Base-by-base conservation (phyloP, 495 filamentous ascomycete species). In the Penicillium parvum region DNA sequence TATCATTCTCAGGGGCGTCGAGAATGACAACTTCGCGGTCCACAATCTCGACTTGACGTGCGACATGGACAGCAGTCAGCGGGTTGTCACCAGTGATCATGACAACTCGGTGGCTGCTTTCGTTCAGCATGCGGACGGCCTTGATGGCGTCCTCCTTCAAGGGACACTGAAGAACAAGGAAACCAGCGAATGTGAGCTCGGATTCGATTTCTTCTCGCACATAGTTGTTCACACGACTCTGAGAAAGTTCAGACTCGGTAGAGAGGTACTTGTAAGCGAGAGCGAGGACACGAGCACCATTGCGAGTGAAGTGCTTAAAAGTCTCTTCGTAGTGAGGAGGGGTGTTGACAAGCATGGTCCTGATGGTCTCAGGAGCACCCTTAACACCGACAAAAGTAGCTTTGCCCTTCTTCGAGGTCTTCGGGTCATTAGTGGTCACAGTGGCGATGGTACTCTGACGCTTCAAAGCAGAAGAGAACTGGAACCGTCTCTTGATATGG, bases 51-150 rank as follows among this genome's bases (percentile, higher is more conserved):
- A 99, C 92, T 60, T 97, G 82, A 30, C 84, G 83, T 9, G 92
- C 92, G 45, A 99, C 92, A 60, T 99, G 91, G 17, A 92, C 86
- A 50, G 92, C 92, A 16, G 92, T 99, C 28, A 99, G 76, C 15
- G 92, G 90, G 58, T 99, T 99, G 65, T 99, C 92, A 55, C 92
- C 92, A 34, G 92, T 99, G 43, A 99, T 99, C 92, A 99, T 99
- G 52, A 97, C 86, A 42, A 94, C 88, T 50, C 92, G 88, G 69
- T 99, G 92, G 66, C 88, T 95, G 65, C 91, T 96, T 69, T 97
- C 94, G 58, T 96, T 99, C 43, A 99, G 76, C 92, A 99, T 97
- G 32, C 83, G 86, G 20, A 97, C 88, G 14, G 92, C 76, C 55
- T 88, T 83, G 68, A 90, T 88, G 15, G 92, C 92, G 64, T 99